Evolutionary conservation across 208 protist species (phyloP).

Genomic region (Crithidia acanthocephali): DNA sequence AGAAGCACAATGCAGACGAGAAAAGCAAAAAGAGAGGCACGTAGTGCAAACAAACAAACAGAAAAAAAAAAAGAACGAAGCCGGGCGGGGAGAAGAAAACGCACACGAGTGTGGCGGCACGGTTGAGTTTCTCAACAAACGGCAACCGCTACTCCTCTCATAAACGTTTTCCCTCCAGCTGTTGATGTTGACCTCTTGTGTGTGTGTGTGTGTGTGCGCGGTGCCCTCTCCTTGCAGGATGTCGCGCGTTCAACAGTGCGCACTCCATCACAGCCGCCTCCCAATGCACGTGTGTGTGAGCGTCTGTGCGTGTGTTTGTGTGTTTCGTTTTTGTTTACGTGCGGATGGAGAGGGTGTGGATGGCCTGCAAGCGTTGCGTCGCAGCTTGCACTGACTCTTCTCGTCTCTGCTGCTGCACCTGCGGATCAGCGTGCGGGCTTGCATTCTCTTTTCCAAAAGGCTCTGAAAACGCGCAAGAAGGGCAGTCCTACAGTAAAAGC

Average conservation of each 20-base stretch:
- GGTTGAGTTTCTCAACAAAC: constrained; percentile 6
- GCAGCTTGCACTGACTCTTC: too few species aligned
- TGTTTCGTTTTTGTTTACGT: not conserved
- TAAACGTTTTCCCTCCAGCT: not conserved
- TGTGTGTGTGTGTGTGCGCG: too few species aligned
- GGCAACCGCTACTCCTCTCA: not conserved
- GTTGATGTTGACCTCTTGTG: too few species aligned
- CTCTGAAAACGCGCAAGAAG: too few species aligned
- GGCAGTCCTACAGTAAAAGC: too few species aligned
- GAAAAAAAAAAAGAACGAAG: not conserved
- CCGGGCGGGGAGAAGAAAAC: not conserved
- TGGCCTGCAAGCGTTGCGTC: too few species aligned
- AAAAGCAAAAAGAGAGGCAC: too few species aligned
- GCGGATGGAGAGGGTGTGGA: not conserved
- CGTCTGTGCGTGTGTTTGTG: not conserved
- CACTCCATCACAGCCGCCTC: not conserved
- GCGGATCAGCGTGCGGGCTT: too few species aligned
- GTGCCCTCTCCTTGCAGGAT: too few species aligned
- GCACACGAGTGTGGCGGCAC: not conserved
- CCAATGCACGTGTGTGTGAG: not conserved
- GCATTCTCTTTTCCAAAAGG: too few species aligned
- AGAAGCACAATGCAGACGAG: not conserved
- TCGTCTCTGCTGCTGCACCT: too few species aligned
- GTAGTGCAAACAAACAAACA: too few species aligned
- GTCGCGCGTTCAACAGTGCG: not conserved